phyloP scores from a whole-genome alignment of 352 stramenopile genomes.

The Phytophthora lateralis region DNA sequence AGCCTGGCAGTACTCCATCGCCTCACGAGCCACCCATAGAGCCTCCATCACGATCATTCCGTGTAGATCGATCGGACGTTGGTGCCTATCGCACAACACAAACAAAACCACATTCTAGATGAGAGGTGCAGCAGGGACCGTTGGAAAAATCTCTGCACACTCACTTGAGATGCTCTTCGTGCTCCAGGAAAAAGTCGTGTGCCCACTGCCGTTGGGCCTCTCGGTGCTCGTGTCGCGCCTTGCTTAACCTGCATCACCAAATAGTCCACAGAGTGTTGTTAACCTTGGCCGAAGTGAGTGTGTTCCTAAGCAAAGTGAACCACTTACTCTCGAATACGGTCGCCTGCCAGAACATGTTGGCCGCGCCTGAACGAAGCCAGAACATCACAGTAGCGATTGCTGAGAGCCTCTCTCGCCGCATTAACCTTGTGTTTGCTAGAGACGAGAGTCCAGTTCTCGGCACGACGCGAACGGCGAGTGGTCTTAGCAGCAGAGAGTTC shows the following conservation, averaged over 20 bases:
- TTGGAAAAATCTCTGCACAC: slow-evolving; percentile 26
- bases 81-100: slow-evolving; percentile 35
- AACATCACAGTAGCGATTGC: slow-evolving; percentile 61
- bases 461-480: background rate
- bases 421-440: slow-evolving; percentile 60
- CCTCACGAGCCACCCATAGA: slow-evolving; percentile 58
- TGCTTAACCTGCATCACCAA: slow-evolving; percentile 44
- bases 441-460: slow-evolving; percentile 52
- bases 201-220: slow-evolving; percentile 68
- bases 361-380: slow-evolving; percentile 63
- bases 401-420: slow-evolving; percentile 57
- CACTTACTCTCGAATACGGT: slow-evolving; percentile 68
- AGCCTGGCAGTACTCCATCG: slow-evolving; percentile 61
- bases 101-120: slow-evolving; percentile 18
- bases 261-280: slow-evolving; percentile 3
- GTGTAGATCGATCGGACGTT: slow-evolving; percentile 66
- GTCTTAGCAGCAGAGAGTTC: slow-evolving; percentile 15
- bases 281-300: background rate
- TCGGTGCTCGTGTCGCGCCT: slow-evolving; percentile 53
- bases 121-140: slow-evolving; percentile 15
- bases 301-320: background rate
- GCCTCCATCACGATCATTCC: slow-evolving; percentile 73
- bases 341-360: slow-evolving; percentile 54
- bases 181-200: slow-evolving; percentile 61
- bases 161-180: slow-evolving; percentile 56